Evolutionary conservation across 345 rosid genomes (phyloP).

Genomic region (Capsella bursapastoris): DNA sequence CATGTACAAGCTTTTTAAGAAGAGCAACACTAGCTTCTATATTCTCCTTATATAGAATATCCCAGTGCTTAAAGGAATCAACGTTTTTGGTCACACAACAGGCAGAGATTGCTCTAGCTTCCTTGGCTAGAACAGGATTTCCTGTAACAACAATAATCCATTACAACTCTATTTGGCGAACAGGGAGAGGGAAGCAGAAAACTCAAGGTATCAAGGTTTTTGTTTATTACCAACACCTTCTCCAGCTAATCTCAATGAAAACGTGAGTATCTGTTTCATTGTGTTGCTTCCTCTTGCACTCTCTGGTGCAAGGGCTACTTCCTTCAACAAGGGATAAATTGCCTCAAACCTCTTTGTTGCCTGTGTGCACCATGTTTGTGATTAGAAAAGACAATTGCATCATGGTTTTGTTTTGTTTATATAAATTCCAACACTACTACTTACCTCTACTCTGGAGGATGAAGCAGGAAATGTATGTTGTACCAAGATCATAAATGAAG

Average conservation of each 20-base stretch:
- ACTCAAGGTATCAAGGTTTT: background rate
- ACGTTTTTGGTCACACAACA: background rate
- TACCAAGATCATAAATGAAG: slow-evolving; percentile 49
- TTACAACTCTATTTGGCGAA: background rate
- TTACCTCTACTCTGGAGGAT: background rate
- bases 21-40: background rate
- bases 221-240: background rate
- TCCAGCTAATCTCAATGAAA: background rate
- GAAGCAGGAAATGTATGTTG: background rate
- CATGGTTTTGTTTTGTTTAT: no score
- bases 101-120: background rate
- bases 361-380: no score
- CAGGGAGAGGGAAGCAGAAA: background rate
- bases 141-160: background rate
- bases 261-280: background rate
- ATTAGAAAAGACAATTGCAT: no score
- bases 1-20: background rate
- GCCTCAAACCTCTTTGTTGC: no score
- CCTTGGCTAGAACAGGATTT: background rate
- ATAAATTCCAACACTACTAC: background rate
- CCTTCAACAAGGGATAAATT: no score
- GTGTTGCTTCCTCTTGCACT: no score
- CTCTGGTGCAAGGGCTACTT: no score
- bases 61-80: background rate
- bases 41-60: background rate